Conservation (phyloP, 805 yeast species). For the Kuraishia capsulata region DNA sequence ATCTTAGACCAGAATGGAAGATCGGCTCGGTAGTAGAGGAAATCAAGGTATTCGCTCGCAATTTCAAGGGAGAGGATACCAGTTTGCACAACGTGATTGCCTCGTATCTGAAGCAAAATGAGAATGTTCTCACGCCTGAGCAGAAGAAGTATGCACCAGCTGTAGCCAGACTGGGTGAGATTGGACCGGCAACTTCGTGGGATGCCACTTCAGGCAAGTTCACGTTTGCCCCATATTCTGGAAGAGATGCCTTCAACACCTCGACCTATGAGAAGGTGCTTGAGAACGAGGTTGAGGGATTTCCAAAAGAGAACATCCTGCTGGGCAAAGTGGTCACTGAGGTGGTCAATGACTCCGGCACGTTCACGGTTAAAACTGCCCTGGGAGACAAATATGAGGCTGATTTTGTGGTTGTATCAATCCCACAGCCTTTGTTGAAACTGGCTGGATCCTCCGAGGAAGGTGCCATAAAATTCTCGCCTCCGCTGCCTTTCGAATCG, state of each 20-base stretch:
- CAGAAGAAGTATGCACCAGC: slow-evolving; percentile 45
- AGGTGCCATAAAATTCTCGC: slow-evolving; percentile 23
- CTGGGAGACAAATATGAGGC: slow-evolving; percentile 11
- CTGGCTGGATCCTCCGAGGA: slow-evolving; percentile 16
- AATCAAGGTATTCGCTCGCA: slow-evolving; percentile 21
- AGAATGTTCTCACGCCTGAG: slow-evolving; percentile 33
- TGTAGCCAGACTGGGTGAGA: slow-evolving; percentile 44
- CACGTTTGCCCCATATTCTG: slow-evolving; percentile 25
- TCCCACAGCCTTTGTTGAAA: slow-evolving; percentile 39
- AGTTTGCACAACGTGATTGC: slow-evolving; percentile 44
- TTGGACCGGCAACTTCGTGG: slow-evolving; percentile 76
- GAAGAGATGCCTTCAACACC: slow-evolving; percentile 22
- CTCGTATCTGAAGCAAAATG: slow-evolving; percentile 35
- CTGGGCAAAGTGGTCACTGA: slow-evolving; percentile 13
- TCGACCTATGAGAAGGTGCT: slow-evolving; percentile 17
- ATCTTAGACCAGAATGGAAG: slow-evolving; percentile 15
- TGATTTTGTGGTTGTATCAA: slow-evolving; percentile 37
- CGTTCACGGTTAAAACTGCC: slow-evolving; percentile 9
- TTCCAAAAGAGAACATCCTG: slow-evolving; percentile 14
- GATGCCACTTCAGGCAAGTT: slow-evolving; percentile 52
- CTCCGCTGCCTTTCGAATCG: slow-evolving; percentile 26
- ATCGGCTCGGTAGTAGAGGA: slow-evolving; percentile 24
- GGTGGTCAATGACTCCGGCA: slow-evolving; percentile 15
- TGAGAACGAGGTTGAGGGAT: slow-evolving; percentile 15
- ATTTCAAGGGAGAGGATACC: slow-evolving; percentile 36